phyloP scores from a whole-genome alignment of 805 yeast species.

The Yamadazyma takamatsuzukensis region DNA sequence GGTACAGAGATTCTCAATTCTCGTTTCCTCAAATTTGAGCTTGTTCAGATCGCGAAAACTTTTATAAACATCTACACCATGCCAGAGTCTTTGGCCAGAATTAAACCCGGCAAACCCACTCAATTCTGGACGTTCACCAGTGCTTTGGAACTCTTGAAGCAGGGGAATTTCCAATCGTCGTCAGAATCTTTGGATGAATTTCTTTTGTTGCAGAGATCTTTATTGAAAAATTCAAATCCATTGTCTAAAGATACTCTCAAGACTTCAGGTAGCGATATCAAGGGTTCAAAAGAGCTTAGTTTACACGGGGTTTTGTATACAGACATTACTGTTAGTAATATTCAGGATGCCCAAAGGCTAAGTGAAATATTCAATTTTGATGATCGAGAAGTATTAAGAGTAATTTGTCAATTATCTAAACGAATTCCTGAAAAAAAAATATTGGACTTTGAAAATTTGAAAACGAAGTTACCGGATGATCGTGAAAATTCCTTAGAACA shows the following conservation, averaged over 20 bases:
- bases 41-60: conserved; percentile 2
- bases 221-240: conserved; percentile 31
- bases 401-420: conserved; percentile 38
- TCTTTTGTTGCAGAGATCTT: conserved; percentile 26
- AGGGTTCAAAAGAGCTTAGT: conserved; percentile 30
- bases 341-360: conserved; percentile 38
- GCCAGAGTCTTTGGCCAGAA: conserved; percentile 6
- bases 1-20: too few relatives aligned
- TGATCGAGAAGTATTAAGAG: conserved; percentile 45
- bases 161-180: conserved; percentile 27
- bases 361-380: conserved; percentile 37
- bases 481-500: conserved; percentile 24
- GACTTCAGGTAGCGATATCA: too few relatives aligned
- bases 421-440: conserved; percentile 32
- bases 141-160: conserved; percentile 30
- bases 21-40: neutral
- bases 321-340: conserved; percentile 27
- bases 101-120: conserved; percentile 30
- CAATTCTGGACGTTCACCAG: conserved; percentile 39
- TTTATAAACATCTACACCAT: conserved; percentile 6
- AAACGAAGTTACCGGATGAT: conserved; percentile 32
- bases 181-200: conserved; percentile 39
- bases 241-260: conserved; percentile 14
- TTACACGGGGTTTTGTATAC: conserved; percentile 40
- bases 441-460: conserved; percentile 19